phyloP scores from a whole-genome alignment of 768 basidiomycete species.

The Paxillus rubicundulus region DNA sequence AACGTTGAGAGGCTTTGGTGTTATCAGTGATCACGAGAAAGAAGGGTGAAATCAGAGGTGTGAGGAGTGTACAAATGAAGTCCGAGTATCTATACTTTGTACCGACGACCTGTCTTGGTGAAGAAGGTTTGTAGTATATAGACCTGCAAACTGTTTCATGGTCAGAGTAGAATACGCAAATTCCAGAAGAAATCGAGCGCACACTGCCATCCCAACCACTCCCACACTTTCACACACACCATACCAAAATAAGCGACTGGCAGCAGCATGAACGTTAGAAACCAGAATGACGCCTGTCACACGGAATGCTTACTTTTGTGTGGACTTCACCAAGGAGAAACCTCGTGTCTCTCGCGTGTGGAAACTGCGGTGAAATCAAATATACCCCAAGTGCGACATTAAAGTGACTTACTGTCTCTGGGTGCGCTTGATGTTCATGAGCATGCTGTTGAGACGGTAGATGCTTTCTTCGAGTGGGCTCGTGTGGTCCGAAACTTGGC shows the following conservation, averaged over 20 bases:
- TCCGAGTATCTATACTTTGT: slow-evolving; percentile 64
- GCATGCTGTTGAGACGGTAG: slow-evolving; percentile 82
- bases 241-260: slow-evolving; percentile 92
- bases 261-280: background rate
- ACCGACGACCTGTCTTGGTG: slow-evolving; percentile 85
- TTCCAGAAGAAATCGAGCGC: slow-evolving; percentile 33
- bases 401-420: slow-evolving; percentile 79
- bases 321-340: slow-evolving; percentile 90
- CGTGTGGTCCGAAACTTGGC: slow-evolving; percentile 90
- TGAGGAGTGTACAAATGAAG: slow-evolving; percentile 7
- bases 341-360: slow-evolving; percentile 93
- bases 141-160: slow-evolving; percentile 67
- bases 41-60: slow-evolving; percentile 1
- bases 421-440: slow-evolving; percentile 86
- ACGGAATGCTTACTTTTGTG: slow-evolving; percentile 60
- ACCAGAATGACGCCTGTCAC: background rate
- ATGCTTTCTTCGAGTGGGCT: slow-evolving; percentile 93
- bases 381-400: background rate
- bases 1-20: background rate
- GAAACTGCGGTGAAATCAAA: slow-evolving; percentile 52
- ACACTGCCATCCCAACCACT: slow-evolving; percentile 87
- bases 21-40: background rate
- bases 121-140: slow-evolving; percentile 96
- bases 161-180: slow-evolving; percentile 8
- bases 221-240: slow-evolving; percentile 76